These are phyloP conservation scores for Populus tremula DNA, from an alignment of 345 rosid species.

Conservation along the genomic window DNA sequence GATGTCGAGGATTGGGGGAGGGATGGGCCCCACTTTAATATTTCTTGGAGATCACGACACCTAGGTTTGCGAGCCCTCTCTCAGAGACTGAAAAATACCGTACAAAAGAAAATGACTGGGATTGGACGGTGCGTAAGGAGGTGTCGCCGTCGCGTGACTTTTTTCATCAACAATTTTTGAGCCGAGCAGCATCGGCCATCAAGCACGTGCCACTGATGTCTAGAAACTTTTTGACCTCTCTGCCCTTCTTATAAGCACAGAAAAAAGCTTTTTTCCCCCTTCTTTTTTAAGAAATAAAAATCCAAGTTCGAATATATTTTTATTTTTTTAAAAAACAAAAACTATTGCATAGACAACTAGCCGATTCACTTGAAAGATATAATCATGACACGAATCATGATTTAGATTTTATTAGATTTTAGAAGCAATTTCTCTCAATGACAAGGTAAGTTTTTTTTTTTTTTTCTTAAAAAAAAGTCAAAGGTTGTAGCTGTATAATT, in stretches of 20 bases:
- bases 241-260: no score
- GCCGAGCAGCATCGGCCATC: not conserved
- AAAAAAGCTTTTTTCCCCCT: no score
- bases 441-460: no score
- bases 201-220: not conserved
- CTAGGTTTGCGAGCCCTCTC: constrained; percentile 19
- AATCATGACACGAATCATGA: no score
- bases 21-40: not conserved
- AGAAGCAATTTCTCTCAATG: no score
- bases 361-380: no score
- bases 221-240: no score
- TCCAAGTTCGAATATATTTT: no score
- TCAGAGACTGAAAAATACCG: not conserved
- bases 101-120: not conserved
- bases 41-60: not conserved
- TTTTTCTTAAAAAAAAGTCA: not conserved
- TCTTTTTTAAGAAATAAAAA: no score
- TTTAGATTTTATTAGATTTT: no score
- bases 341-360: no score
- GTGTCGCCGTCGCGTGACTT: not conserved
- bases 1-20: not conserved
- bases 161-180: not conserved
- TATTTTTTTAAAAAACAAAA: no score
- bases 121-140: not conserved
- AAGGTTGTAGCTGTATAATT: not conserved